These are phyloP conservation scores for Globisporangium splendens DNA, from an alignment of 352 stramenopile species.

Conservation along the genomic window DNA sequence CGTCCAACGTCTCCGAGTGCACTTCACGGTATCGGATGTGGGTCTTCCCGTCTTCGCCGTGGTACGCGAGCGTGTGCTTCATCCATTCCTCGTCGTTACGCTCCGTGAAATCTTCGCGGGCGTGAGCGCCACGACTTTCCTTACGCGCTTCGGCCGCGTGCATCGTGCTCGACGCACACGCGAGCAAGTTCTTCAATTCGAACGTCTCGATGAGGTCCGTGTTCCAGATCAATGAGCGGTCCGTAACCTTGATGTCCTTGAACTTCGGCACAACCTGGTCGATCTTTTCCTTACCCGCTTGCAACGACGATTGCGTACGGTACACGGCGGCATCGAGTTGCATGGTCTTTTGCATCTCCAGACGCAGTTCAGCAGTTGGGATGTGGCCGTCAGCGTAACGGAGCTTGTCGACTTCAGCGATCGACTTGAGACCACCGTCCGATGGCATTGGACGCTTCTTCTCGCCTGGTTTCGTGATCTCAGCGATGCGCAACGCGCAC, in stretches of 20 bases:
- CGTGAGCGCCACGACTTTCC: slow-evolving; percentile 95
- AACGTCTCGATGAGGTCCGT: slow-evolving; percentile 96
- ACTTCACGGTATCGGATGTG: slow-evolving; percentile 90
- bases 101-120: slow-evolving; percentile 93
- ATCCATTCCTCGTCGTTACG: slow-evolving; percentile 96
- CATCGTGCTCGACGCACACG: slow-evolving; percentile 93
- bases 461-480: slow-evolving; percentile 91
- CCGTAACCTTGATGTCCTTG: slow-evolving; percentile 91
- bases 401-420: slow-evolving; percentile 88
- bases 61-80: slow-evolving; percentile 96
- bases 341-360: slow-evolving; percentile 67
- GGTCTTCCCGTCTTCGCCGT: slow-evolving; percentile 88
- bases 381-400: slow-evolving; percentile 83
- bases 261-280: slow-evolving; percentile 90
- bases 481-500: slow-evolving; percentile 91
- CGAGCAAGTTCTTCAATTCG: slow-evolving; percentile 93
- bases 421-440: slow-evolving; percentile 82
- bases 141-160: slow-evolving; percentile 93
- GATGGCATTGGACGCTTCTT: slow-evolving; percentile 71
- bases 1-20: slow-evolving; percentile 94
- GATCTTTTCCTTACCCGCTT: slow-evolving; percentile 82
- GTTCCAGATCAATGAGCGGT: slow-evolving; percentile 97
- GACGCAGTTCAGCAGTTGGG: slow-evolving; percentile 82
- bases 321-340: slow-evolving; percentile 51
- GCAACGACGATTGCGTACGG: slow-evolving; percentile 60